Evolutionary conservation across 768 basidiomycete species (phyloP), one percentile per base, ranked within the genome.

Genomic region (Lentinula raphanica): DNA sequence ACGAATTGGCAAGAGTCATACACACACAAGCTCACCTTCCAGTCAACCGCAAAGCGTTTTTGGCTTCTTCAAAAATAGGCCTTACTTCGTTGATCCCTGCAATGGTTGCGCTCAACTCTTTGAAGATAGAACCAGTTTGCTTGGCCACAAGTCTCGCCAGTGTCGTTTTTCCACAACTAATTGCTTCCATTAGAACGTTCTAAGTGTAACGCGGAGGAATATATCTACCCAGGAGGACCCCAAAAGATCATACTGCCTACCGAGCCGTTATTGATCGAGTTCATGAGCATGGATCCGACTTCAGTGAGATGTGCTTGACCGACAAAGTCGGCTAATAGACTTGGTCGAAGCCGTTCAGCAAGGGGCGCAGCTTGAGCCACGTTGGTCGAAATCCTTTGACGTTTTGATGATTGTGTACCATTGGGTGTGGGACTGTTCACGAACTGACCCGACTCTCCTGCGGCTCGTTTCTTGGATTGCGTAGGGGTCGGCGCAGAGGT

Each of bases 101-200:
- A 27, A 75, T 80, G 0, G 90, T 90, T n/a, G 88, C 88, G 65
- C 86, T 87, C 21, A 92, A 70, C 64, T 94, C 92, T 62, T 84
- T 89, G 68, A 91, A 90, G 11, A 79, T 72, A 13, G 82, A 80
- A 61, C 83, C 73, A 1, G 82, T 77, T 51, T 77, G 76, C 44
- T 73, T 76, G 0, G 90, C 88, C 8, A 93, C 73, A 25, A 94
- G 67, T 61, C 90, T 74, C 0, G 90, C 89, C 29, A 93, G 71
- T 0, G 90, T 92, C 1, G 87, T 91, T 70, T 88, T 90, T 19
- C 88, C 87, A 62, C 83, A 86, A 29, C 84, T 86, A 15, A 21
- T 29, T 42, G 29, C 36, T 8, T 51, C 23, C 40, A 44, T 48
- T 45, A 49, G 13, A 48, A 11, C 40, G 49, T 36, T n/a, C n/a